Percentiles rank a stretch among this genome's conserved stretches.
phyloP scores from a whole-genome alignment of 352 stramenopile species.

The Phytophthora uliginosa region DNA sequence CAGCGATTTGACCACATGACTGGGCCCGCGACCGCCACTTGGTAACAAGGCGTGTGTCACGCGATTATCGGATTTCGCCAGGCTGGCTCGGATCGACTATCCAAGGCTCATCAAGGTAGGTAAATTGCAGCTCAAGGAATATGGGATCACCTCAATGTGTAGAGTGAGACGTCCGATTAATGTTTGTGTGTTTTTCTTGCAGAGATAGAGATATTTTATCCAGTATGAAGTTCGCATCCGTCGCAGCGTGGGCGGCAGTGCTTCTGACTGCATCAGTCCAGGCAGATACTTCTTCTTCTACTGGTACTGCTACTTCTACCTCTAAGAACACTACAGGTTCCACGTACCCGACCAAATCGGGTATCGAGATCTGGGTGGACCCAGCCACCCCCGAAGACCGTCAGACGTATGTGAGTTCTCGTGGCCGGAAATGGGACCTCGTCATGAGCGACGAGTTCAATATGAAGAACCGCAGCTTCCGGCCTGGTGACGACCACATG shows the following conservation, averaged over 20 bases:
- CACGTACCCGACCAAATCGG: constrained; percentile 47
- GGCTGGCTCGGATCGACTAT: constrained; percentile 19
- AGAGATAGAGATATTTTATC: neutral
- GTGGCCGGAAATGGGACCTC: constrained; percentile 62
- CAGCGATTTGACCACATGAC: constrained; percentile 2
- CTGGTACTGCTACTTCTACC: neutral
- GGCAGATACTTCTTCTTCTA: neutral
- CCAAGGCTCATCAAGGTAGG: constrained; percentile 19
- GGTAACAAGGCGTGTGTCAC: constrained; percentile 27
- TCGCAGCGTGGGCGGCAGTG: constrained; percentile 24
- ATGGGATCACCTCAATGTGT: neutral
- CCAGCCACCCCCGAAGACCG: constrained; percentile 55
- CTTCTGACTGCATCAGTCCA: constrained; percentile 10
- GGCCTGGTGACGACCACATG: constrained; percentile 94
- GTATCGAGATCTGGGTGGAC: constrained; percentile 63
- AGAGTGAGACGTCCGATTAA: neutral
- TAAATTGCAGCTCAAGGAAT: neutral
- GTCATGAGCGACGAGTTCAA: constrained; percentile 98
- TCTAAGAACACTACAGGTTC: constrained; percentile 27
- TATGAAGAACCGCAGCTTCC: constrained; percentile 89
- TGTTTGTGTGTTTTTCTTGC: neutral
- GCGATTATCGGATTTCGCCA: constrained; percentile 41
- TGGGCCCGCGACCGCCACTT: constrained; percentile 23
- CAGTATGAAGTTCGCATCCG: constrained; percentile 24
- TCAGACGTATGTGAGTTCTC: constrained; percentile 53